Percentiles rank a stretch among this genome's conserved stretches.
Conservation (phyloP, 1,284 basidiomycete genomes). For the Lentinula novae-zelandiae region DNA sequence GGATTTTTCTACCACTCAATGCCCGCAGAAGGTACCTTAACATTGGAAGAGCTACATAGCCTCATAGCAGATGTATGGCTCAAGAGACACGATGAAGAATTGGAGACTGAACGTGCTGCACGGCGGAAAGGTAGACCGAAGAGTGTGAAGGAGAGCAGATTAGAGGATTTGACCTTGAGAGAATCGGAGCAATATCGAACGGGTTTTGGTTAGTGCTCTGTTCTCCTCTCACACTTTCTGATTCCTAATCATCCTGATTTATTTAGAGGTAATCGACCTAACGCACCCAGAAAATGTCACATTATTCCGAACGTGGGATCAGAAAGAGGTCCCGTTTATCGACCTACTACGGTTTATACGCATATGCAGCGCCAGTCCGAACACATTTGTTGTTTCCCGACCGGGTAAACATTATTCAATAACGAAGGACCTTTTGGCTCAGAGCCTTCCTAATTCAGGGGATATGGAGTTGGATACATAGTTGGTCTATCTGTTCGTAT, state of each 20-base stretch:
- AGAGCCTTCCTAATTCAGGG: neutral
- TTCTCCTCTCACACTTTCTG: neutral
- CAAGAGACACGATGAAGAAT: conserved; percentile 64
- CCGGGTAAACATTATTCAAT: conserved; percentile 54
- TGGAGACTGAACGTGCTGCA: conserved; percentile 59
- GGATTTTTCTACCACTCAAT: conserved; percentile 79
- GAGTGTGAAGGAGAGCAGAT: conserved; percentile 61
- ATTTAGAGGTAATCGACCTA: conserved; percentile 79
- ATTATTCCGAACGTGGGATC: conserved; percentile 76
- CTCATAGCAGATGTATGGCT: conserved; percentile 74
- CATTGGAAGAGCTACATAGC: conserved; percentile 65
- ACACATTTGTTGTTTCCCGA: conserved; percentile 46
- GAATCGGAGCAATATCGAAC: conserved; percentile 78
- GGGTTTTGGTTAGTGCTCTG: conserved; percentile 66
- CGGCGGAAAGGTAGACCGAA: conserved; percentile 80
- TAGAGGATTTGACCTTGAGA: conserved; percentile 69
- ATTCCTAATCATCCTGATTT: conserved; percentile 3
- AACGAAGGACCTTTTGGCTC: neutral
- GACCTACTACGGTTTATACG: conserved; percentile 75
- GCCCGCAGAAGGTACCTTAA: conserved; percentile 59
- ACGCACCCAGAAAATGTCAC: conserved; percentile 71
- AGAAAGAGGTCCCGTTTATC: conserved; percentile 69
- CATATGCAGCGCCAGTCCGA: conserved; percentile 56
- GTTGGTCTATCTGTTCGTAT: neutral
- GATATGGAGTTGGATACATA: neutral